Evolutionary conservation across 176 grass and related monocot genomes (phyloP).

Genomic region (Cocos nucifera): DNA sequence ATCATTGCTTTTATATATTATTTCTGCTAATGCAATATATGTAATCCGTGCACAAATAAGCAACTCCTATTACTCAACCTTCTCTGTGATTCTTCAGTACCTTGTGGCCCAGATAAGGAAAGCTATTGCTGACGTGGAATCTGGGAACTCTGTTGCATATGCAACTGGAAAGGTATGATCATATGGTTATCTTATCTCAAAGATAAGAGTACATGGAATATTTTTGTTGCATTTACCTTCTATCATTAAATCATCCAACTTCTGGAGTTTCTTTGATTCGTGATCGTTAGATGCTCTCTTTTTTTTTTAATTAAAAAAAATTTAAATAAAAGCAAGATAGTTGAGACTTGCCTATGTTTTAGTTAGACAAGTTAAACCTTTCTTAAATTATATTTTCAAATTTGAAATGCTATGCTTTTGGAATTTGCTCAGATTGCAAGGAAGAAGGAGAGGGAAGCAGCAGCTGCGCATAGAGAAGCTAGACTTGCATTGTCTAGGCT

Average conservation of each 20-base stretch:
- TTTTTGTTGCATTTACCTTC: neutral
- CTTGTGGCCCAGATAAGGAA: neutral
- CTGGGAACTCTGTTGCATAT: neutral
- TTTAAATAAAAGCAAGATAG: too few species aligned
- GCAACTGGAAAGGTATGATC: neutral
- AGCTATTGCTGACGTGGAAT: neutral
- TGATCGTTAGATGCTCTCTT: too few species aligned
- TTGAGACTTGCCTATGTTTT: too few species aligned
- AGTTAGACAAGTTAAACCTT: too few species aligned
- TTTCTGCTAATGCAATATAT: neutral
- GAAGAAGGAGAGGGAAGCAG: neutral
- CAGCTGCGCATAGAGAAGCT: neutral
- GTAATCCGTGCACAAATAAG: neutral
- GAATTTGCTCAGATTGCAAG: neutral
- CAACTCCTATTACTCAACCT: neutral
- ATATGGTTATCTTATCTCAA: neutral
- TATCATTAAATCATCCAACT: neutral
- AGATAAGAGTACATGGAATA: neutral
- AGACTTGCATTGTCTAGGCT: neutral
- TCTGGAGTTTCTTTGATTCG: too few species aligned
- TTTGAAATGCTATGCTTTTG: neutral
- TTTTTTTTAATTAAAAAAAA: too few species aligned
- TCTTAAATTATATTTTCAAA: too few species aligned
- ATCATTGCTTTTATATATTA: neutral
- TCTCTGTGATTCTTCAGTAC: neutral